Conservation (phyloP, 371 early-diverging fungal genomes). For the Saksenaea vasiformis region DNA sequence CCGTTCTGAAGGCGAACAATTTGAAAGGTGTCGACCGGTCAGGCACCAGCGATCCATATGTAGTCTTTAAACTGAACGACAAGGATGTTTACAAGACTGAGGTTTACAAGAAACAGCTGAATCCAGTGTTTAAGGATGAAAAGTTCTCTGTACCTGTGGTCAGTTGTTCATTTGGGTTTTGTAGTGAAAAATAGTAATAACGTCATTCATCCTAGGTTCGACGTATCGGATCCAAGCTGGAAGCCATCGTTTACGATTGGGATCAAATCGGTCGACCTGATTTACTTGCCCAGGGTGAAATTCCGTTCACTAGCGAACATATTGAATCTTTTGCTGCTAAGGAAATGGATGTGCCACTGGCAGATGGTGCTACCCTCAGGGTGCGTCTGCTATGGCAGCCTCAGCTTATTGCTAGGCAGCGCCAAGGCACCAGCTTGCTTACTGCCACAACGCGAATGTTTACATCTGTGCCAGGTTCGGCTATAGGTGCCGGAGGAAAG, state of each 20-base stretch:
- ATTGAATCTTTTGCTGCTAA: slow-evolving; percentile 23
- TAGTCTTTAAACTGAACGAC: slow-evolving; percentile 65
- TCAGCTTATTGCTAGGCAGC: slow-evolving; percentile 29
- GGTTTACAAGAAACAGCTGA: slow-evolving; percentile 72
- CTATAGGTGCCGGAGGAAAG: slow-evolving; percentile 10
- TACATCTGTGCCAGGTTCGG: slow-evolving; percentile 16
- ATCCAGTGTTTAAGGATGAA: slow-evolving; percentile 74
- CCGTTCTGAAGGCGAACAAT: slow-evolving; percentile 33
- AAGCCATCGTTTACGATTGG: slow-evolving; percentile 73
- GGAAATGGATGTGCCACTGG: slow-evolving; percentile 16
- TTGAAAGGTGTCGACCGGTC: slow-evolving; percentile 42
- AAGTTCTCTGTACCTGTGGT: slow-evolving; percentile 62
- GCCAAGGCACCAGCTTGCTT: slow-evolving; percentile 22
- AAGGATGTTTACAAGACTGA: slow-evolving; percentile 76
- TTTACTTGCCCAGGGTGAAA: slow-evolving; percentile 40
- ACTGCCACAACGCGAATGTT: slow-evolving; percentile 22
- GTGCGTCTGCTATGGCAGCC: slow-evolving; percentile 36
- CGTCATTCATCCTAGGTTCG: slow-evolving; percentile 18
- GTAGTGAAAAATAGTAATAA: neutral
- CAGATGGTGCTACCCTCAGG: slow-evolving; percentile 12
- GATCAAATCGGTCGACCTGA: slow-evolving; percentile 64
- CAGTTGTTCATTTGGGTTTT: slow-evolving; percentile 22
- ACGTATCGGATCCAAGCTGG: slow-evolving; percentile 46
- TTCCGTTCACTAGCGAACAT: slow-evolving; percentile 17
- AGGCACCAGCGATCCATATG: slow-evolving; percentile 80